These are phyloP conservation scores for Stephanodiscus minutulus DNA, from an alignment of 108 stramenopile species.

Conservation along the genomic window DNA sequence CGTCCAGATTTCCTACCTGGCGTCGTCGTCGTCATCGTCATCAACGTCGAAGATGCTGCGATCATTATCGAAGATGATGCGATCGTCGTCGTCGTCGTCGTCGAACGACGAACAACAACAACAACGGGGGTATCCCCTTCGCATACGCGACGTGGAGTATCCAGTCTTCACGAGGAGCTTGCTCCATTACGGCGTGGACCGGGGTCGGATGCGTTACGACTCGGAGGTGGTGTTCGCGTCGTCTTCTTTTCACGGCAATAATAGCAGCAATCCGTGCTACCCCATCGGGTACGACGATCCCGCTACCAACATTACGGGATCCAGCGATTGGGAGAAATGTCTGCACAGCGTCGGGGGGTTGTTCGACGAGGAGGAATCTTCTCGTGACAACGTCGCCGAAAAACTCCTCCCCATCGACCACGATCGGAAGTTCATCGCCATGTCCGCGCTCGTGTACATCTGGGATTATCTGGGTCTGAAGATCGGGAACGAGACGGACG, in stretches of 20 bases:
- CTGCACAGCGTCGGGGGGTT: slow-evolving; percentile 30
- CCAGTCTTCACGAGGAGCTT: slow-evolving; percentile 91
- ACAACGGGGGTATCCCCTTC: slow-evolving; percentile 81
- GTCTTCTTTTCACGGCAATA: slow-evolving; percentile 19
- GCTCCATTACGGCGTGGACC: slow-evolving; percentile 88
- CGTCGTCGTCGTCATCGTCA: slow-evolving; percentile 29
- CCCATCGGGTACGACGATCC: slow-evolving; percentile 47
- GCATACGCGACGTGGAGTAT: slow-evolving; percentile 83
- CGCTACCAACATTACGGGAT: slow-evolving; percentile 20
- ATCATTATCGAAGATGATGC: slow-evolving; percentile 17
- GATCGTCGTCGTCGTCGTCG: not conserved
- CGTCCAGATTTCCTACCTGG: slow-evolving; percentile 84
- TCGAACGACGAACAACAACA: slow-evolving; percentile 52
- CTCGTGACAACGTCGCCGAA: slow-evolving; percentile 6
- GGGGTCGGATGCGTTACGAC: slow-evolving; percentile 60
- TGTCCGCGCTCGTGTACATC: slow-evolving; percentile 55
- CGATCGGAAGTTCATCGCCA: slow-evolving; percentile 62
- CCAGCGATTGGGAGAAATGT: slow-evolving; percentile 43
- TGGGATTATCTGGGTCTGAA: slow-evolving; percentile 73
- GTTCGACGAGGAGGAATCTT: not conserved
- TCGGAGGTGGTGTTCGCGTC: slow-evolving; percentile 14
- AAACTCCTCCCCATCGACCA: slow-evolving; percentile 45
- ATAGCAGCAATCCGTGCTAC: slow-evolving; percentile 63
- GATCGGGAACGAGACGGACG: slow-evolving; percentile 51
- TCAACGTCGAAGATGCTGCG: slow-evolving; percentile 15